These are phyloP conservation scores for Gaertneriomyces semiglobifer DNA, from an alignment of 192 early-diverging fungal genomes.

Conservation along the genomic window DNA sequence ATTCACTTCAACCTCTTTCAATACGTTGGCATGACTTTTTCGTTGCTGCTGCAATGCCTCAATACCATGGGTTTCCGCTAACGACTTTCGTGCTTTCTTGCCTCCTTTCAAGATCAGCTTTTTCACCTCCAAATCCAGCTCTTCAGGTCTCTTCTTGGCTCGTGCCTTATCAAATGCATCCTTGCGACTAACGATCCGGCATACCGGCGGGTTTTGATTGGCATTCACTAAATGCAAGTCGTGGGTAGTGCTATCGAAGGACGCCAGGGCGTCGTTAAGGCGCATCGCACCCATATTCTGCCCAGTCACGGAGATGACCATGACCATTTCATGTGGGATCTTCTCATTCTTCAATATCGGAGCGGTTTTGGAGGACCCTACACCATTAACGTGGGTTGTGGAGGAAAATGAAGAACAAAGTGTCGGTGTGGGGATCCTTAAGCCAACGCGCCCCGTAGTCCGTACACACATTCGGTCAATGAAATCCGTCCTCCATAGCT, in stretches of 20 bases:
- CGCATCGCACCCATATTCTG: slow-evolving; percentile 16
- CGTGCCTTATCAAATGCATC: background rate
- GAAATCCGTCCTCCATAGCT: too few relatives aligned
- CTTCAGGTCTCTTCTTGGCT: slow-evolving; percentile 6
- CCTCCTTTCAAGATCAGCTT: slow-evolving; percentile 4
- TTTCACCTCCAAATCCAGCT: background rate
- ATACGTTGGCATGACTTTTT: background rate
- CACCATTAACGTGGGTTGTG: too few relatives aligned
- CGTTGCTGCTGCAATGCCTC: background rate
- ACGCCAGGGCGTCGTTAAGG: slow-evolving; percentile 1
- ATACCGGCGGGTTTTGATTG: slow-evolving; percentile 16
- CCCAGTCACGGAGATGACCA: slow-evolving; percentile 17
- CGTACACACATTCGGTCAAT: too few relatives aligned
- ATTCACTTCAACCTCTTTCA: slow-evolving; percentile 23
- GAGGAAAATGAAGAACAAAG: too few relatives aligned
- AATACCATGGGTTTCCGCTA: background rate
- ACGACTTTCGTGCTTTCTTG: background rate
- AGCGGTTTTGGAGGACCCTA: background rate
- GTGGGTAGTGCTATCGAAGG: slow-evolving; percentile 5
- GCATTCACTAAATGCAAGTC: slow-evolving; percentile 12
- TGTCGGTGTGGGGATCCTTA: too few relatives aligned
- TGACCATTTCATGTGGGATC: slow-evolving; percentile 1
- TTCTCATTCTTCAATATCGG: background rate
- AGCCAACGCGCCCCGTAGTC: too few relatives aligned
- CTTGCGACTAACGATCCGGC: slow-evolving; percentile 8